Evolutionary conservation across 2,329 filamentous ascomycete species (phyloP).

Genomic region (Aspergillus sp.): DNA sequence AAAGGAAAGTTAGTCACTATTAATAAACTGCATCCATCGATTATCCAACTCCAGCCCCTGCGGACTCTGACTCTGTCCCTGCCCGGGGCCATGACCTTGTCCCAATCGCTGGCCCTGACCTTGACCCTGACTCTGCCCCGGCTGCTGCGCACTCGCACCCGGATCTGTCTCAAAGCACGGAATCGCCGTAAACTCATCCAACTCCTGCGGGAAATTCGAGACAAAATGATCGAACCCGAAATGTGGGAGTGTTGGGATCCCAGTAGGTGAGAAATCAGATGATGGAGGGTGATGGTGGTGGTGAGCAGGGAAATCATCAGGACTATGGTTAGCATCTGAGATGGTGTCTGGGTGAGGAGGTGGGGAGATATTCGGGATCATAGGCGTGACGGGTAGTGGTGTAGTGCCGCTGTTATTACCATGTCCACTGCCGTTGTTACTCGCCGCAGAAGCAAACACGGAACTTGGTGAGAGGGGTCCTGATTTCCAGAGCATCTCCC

Average conservation of each 20-base stretch:
- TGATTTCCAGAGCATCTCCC: slow-evolving; percentile 46
- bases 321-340: background rate
- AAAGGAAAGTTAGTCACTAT: slow-evolving; percentile 1
- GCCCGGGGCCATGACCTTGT: background rate
- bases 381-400: slow-evolving; percentile 16
- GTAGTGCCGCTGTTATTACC: slow-evolving; percentile 1
- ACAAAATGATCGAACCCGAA: slow-evolving; percentile 36
- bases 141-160: slow-evolving; percentile 11
- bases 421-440: slow-evolving; percentile 8
- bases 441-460: slow-evolving; percentile 14
- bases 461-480: slow-evolving; percentile 30
- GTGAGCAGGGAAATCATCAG: background rate
- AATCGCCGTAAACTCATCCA: slow-evolving; percentile 35
- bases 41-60: slow-evolving; percentile 14
- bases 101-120: background rate
- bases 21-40: slow-evolving; percentile 31
- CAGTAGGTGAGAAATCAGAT: slow-evolving; percentile 22
- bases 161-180: slow-evolving; percentile 32
- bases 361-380: slow-evolving; percentile 6
- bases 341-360: background rate
- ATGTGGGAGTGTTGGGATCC: slow-evolving; percentile 17
- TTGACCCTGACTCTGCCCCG: slow-evolving; percentile 7
- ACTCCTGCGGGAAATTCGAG: slow-evolving; percentile 34
- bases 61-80: background rate
- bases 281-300: slow-evolving; percentile 7